Evolutionary conservation across 2,329 filamentous ascomycete species (phyloP), one percentile per base, ranked within the genome.

Genomic region (Cordyceps cicadae): DNA sequence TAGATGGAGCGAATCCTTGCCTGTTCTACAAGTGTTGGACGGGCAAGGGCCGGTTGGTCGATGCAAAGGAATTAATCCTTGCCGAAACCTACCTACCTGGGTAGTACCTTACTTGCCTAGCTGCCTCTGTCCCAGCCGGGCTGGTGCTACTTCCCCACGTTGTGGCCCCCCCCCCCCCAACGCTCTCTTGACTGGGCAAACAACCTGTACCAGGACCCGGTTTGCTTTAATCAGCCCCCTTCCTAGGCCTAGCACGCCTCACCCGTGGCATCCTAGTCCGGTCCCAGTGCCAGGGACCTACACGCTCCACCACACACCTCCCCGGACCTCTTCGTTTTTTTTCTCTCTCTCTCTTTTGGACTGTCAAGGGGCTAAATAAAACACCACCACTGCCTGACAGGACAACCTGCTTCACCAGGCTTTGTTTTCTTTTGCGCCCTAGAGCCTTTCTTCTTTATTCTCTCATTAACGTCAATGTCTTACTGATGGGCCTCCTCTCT

Each of bases 401-500:
- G 24, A 37, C 34, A 37, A 37, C 34, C 34, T 37, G 34, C 34
- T 37, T 37, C 55, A 45, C 54, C 21, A 75, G 66, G 69, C 69
- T 66, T 68, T 73, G 70, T 72, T 74, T 72, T 72, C 68, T 72
- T 73, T 68, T 64, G 69, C 70, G 62, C 60, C 59, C 62, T 66
- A 63, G 58, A 54, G 50, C 54, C 61, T 63, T 59, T 59, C 58
- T 59, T 58, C 59, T 39, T 55, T 32, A 15, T 60, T 49, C 29
- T 24, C 41, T 54, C n/a, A 39, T 54, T 63, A 62, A 64, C 62
- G 65, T 72, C 70, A 67, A 72, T 69, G 69, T 68, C 67, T 73
- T 72, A 82, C 81, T 84, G 81, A 84, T 82, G 77, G 77, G 79
- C 76, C 74, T 81, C 75, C 79, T 79, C 76, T 81, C 77, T 79